phyloP scores from a whole-genome alignment of 148 eudicot genomes.

The Selenicereus undatus region DNA sequence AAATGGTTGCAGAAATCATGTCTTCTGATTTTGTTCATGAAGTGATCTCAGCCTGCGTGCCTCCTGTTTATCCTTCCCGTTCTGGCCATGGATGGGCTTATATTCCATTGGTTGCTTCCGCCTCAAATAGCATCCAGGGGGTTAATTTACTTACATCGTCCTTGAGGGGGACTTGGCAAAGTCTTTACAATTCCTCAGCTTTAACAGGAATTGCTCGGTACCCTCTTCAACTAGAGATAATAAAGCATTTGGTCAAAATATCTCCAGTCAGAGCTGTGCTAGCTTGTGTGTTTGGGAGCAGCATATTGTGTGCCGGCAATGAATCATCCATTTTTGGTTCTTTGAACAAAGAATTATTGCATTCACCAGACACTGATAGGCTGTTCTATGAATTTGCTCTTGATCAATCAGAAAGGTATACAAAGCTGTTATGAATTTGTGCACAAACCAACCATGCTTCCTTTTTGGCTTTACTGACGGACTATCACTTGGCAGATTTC shows the following conservation, averaged over 20 bases:
- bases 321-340: conserved; percentile 62
- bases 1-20: conserved; percentile 94
- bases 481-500: conserved; percentile 54
- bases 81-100: conserved; percentile 98
- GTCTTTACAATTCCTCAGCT: conserved; percentile 51
- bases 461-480: conserved; percentile 1
- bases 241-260: conserved; percentile 86
- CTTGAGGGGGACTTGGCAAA: conserved; percentile 57
- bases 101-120: conserved; percentile 71
- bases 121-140: conserved; percentile 43
- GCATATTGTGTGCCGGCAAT: conserved; percentile 65
- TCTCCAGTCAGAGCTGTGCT: conserved; percentile 95
- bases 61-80: conserved; percentile 93
- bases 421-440: conserved; percentile 7
- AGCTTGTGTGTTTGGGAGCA: conserved; percentile 95
- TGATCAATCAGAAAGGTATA: conserved; percentile 94
- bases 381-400: conserved; percentile 91
- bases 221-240: conserved; percentile 85
- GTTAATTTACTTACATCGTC: conserved; percentile 52
- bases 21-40: conserved; percentile 96
- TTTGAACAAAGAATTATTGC: conserved; percentile 56
- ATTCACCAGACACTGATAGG: conserved; percentile 76
- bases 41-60: conserved; percentile 96
- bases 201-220: conserved; percentile 68
- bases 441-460: background rate